Base-by-base conservation (phyloP, 2,329 filamentous ascomycete genomes). In the Phialophora macrospora region DNA sequence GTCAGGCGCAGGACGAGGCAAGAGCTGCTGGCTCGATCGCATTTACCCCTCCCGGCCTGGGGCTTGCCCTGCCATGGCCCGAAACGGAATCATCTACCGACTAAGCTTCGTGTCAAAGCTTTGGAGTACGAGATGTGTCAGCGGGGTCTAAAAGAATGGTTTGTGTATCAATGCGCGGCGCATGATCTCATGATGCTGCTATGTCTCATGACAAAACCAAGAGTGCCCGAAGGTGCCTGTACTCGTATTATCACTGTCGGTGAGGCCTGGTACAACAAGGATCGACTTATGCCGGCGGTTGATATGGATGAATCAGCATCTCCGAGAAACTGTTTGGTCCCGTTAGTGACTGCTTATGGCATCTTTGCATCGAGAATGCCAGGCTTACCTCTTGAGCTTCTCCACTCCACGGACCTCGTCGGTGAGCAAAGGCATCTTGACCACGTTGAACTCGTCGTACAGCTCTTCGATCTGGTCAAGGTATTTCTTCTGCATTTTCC, bases 401-500 rank as follows among this genome's bases (percentile, higher is more conserved):
- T 98, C 94, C 84, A 96, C 97, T 52, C 95, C 95, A 74, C 95
- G 84, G 9, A 99, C 93, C 81, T 99, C 95, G 78, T 99, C 94
- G 1, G 96, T 92, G 66, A 99, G 81, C 74, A 99, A 80, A 44
- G 95, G 95, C 93, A 99, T 98, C 84, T 94, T 94, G 72, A 99
- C 94, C 46, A 99, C 93, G 77, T 99, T 97, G 82, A 99, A 99
- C 79, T 99, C 95, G 75, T 97, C 93, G 77, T 99, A 99, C 65
- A 99, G 81, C 82, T 99, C 95, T 80, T 96, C 93, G 74, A 98
- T 98, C 84, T 99, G 94, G 76, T 98, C 93, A 51, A 99, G 85
- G 77, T 99, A 99, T 83, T 99, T 99, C 84, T 93, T 95, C 84
- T 99, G 95, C 95, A 99, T 99, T 83, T 96, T 96, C 75, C 93